Percentiles rank a stretch among this genome's conserved stretches.
phyloP scores from a whole-genome alignment of 768 basidiomycete genomes.

The Coprinellus micaceus region DNA sequence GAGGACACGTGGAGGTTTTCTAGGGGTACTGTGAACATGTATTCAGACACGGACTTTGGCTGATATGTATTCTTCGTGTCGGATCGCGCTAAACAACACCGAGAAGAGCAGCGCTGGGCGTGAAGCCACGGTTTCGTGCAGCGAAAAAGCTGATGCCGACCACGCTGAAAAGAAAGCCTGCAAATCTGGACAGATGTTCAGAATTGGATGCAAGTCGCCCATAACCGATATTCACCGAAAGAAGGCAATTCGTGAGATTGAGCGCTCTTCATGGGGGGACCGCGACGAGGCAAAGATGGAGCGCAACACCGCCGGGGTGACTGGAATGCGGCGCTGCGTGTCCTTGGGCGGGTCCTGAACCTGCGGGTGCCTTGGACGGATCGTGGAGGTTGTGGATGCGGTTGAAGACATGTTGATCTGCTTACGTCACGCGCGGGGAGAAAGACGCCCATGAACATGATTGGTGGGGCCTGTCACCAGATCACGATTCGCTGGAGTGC shows the following conservation, averaged over 20 bases:
- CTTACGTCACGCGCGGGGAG: not conserved
- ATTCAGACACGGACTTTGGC: not conserved
- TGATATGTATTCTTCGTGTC: not conserved
- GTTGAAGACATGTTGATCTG: slow-evolving; percentile 40
- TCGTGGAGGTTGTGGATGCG: slow-evolving; percentile 46
- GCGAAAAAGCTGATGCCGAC: slow-evolving; percentile 75
- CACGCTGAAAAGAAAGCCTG: slow-evolving; percentile 80
- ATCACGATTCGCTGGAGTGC: not conserved
- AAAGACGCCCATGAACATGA: not conserved
- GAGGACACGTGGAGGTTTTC: slow-evolving; percentile 49
- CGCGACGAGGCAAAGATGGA: slow-evolving; percentile 87
- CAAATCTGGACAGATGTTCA: slow-evolving; percentile 47
- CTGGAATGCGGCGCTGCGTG: slow-evolving; percentile 64
- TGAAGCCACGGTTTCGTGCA: slow-evolving; percentile 66
- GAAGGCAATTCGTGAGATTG: slow-evolving; percentile 81
- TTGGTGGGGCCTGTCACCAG: not conserved
- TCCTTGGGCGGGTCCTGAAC: slow-evolving; percentile 33
- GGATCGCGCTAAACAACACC: slow-evolving; percentile 48
- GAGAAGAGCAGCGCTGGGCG: slow-evolving; percentile 59
- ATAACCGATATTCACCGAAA: slow-evolving; percentile 54
- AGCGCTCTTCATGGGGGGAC: slow-evolving; percentile 75
- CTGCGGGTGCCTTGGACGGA: slow-evolving; percentile 35
- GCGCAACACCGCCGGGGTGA: slow-evolving; percentile 76
- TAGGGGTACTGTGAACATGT: slow-evolving; percentile 14
- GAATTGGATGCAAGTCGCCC: not conserved